A percentile compares a stretch with the other conserved stretches of the same genome.
Conservation (phyloP, 352 stramenopile genomes). For the Phytophthora pistaciae region DNA sequence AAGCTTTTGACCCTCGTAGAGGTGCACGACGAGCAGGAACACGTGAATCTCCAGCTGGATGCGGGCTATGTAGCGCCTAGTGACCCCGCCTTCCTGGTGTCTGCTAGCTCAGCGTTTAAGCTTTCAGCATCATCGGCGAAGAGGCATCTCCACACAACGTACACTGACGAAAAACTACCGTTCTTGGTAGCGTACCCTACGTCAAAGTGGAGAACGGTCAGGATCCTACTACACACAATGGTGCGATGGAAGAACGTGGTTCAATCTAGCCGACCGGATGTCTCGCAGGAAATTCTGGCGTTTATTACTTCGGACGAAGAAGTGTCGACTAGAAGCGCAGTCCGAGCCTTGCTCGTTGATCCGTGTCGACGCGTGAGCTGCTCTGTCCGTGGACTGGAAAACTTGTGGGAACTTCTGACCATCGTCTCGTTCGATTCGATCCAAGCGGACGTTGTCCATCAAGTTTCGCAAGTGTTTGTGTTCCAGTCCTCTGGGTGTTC, state of each 20-base stretch:
- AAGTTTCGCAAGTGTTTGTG: constrained; percentile 61
- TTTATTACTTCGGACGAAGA: constrained; percentile 45
- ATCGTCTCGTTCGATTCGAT: constrained; percentile 58
- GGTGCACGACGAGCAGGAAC: constrained; percentile 41
- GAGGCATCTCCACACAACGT: constrained; percentile 38
- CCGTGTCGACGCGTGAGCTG: constrained; percentile 57
- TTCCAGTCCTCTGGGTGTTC: constrained; percentile 27
- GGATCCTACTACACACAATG: constrained; percentile 47
- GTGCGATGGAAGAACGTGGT: constrained; percentile 48
- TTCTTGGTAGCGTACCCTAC: constrained; percentile 53
- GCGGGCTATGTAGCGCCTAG: constrained; percentile 43
- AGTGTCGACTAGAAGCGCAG: constrained; percentile 28
- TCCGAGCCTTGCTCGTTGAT: constrained; percentile 51
- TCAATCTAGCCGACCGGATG: neutral
- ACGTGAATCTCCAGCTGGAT: constrained; percentile 39
- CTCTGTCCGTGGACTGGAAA: constrained; percentile 53
- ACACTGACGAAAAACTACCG: constrained; percentile 33
- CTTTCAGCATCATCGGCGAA: constrained; percentile 26
- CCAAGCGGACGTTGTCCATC: constrained; percentile 57
- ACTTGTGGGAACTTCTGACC: constrained; percentile 51
- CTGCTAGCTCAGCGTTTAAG: constrained; percentile 19
- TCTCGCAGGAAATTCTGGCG: constrained; percentile 38
- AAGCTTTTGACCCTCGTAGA: constrained; percentile 49
- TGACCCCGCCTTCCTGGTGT: constrained; percentile 37
- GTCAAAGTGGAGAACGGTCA: constrained; percentile 61